A percentile compares a stretch with the other conserved stretches of the same genome.
These are phyloP conservation scores for Pestalotiopsis sp. DNA, from an alignment of 2,329 filamentous ascomycete species.

Conservation along the genomic window DNA sequence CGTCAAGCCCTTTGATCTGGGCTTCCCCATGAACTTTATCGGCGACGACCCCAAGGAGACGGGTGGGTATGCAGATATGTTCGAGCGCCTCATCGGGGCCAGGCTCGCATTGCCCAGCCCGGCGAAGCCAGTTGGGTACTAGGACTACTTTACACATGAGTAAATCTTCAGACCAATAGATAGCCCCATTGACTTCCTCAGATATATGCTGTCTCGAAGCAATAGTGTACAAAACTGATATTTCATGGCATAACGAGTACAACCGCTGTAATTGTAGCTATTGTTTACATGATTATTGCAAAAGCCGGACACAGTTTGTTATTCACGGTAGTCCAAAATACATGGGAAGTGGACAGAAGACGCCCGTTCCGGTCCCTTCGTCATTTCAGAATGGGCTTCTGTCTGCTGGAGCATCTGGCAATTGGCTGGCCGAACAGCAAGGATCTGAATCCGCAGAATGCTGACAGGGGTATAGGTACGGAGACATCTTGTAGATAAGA, in stretches of 20 bases:
- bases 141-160: background rate
- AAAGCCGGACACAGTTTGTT: background rate
- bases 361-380: background rate
- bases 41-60: background rate
- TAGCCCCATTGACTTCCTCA: background rate
- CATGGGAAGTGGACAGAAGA: background rate
- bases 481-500: background rate
- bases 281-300: background rate
- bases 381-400: background rate
- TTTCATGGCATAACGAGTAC: background rate
- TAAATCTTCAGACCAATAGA: background rate
- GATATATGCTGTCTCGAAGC: background rate
- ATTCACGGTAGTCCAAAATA: background rate
- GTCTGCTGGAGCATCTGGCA: background rate
- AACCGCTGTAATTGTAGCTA: too few species aligned
- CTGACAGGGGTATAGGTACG: background rate
- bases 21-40: constrained; percentile 8
- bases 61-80: background rate
- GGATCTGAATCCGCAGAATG: background rate
- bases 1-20: background rate
- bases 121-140: background rate
- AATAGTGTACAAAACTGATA: background rate
- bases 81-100: background rate
- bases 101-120: background rate
- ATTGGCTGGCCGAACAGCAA: background rate